Percentiles rank a stretch among this genome's conserved stretches.
These are phyloP conservation scores for Apiospora pterosperma DNA, from an alignment of 2,329 filamentous ascomycete genomes.

Conservation along the genomic window DNA sequence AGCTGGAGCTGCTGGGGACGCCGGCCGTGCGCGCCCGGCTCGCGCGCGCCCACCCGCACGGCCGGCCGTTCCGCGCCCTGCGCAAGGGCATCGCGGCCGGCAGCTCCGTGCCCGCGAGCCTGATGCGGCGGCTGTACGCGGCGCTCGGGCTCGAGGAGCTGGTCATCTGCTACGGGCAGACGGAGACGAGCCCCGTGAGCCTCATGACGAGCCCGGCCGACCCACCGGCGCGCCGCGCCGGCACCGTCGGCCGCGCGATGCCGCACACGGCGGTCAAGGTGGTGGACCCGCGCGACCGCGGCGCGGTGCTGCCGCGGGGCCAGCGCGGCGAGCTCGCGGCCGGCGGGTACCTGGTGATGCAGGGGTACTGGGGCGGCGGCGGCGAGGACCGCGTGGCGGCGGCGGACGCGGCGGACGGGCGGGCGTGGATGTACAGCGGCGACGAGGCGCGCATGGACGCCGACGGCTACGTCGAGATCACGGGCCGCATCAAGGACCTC, in stretches of 20 bases:
- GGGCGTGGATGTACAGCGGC: slow-evolving; percentile 85
- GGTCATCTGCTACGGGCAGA: slow-evolving; percentile 97
- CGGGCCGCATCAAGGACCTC: slow-evolving; percentile 83
- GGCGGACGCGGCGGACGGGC: slow-evolving; percentile 44
- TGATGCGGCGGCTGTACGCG: slow-evolving; percentile 75
- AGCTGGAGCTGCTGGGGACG: slow-evolving; percentile 70
- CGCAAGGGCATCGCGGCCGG: slow-evolving; percentile 92
- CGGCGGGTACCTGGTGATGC: slow-evolving; percentile 84
- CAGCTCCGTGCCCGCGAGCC: slow-evolving; percentile 73
- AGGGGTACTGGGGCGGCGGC: slow-evolving; percentile 78
- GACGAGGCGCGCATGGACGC: slow-evolving; percentile 86
- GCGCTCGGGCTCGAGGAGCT: slow-evolving; percentile 75
- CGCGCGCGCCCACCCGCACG: not conserved
- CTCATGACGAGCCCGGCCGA: slow-evolving; percentile 81
- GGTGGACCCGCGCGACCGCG: slow-evolving; percentile 64
- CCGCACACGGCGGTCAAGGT: slow-evolving; percentile 78
- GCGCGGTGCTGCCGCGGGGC: slow-evolving; percentile 57
- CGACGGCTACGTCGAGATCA: slow-evolving; percentile 83
- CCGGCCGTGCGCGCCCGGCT: slow-evolving; percentile 23
- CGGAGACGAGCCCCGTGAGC: slow-evolving; percentile 76
- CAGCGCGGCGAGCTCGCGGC: slow-evolving; percentile 78
- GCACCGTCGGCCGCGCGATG: slow-evolving; percentile 75
- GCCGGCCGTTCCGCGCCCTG: slow-evolving; percentile 39
- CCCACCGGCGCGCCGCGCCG: slow-evolving; percentile 67
- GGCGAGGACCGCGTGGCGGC: slow-evolving; percentile 56